Conservation (phyloP, 2,329 filamentous ascomycete genomes). For the Fonsecaea monophora region DNA sequence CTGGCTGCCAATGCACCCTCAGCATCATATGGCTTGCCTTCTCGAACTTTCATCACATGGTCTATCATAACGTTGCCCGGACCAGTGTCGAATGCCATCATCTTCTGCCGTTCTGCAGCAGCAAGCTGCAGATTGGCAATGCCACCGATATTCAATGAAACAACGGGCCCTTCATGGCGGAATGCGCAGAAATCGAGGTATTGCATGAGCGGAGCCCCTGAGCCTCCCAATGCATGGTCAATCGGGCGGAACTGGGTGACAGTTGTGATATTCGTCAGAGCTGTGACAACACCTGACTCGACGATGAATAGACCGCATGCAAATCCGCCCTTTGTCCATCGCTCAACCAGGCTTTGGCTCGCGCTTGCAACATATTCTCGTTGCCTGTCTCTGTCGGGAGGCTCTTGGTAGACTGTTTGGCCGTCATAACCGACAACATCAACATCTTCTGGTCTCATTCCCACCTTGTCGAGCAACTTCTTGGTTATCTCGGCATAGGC, state of each 20-base stretch:
- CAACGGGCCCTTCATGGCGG: constrained; percentile 39
- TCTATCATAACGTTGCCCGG: constrained; percentile 45
- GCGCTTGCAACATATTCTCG: constrained; percentile 36
- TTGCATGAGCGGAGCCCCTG: constrained; percentile 44
- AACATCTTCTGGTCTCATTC: constrained; percentile 40
- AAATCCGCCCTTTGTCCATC: constrained; percentile 43
- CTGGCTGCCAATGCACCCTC: constrained; percentile 42
- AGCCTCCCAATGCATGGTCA: constrained; percentile 44
- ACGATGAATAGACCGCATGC: constrained; percentile 44
- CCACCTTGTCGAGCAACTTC: constrained; percentile 35
- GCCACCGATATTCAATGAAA: constrained; percentile 44
- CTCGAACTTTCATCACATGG: constrained; percentile 42
- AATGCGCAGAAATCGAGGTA: constrained; percentile 46
- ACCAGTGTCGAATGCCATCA: constrained; percentile 46
- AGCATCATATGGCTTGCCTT: constrained; percentile 40
- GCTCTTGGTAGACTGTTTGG: constrained; percentile 46
- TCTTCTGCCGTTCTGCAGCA: constrained; percentile 41
- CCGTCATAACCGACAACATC: constrained; percentile 45
- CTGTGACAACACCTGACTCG: constrained; percentile 45
- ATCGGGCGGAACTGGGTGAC: constrained; percentile 44
- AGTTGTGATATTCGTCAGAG: constrained; percentile 42
- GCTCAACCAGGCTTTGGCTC: constrained; percentile 41
- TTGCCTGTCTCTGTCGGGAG: constrained; percentile 39
- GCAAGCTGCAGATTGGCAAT: constrained; percentile 45
- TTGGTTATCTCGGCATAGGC: constrained; percentile 44